Evolutionary conservation across 2,329 filamentous ascomycete species (phyloP), one percentile per base, ranked within the genome.

Genomic region (Zymoseptoria brevis): DNA sequence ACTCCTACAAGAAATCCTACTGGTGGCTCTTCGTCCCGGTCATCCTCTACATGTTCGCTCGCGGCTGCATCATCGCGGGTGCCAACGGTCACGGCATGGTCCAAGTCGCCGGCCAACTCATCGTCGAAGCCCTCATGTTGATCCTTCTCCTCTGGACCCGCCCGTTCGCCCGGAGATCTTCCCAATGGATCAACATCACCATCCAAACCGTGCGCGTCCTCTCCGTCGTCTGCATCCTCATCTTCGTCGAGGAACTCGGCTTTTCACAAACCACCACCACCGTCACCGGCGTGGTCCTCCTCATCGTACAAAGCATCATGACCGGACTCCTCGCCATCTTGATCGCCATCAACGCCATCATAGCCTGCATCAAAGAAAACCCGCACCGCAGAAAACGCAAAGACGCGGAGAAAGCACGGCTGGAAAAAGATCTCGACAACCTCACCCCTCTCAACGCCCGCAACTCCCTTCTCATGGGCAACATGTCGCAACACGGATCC

Each of bases 1-100:
- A 97, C 70, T 87, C 87, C 67, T 97, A 96, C 81, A 91, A 90
- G 78, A 90, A 89, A 75, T 85, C 87, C 67, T 96, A 93, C 79
- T 99, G 94, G 94, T 97, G 93, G 93, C 76, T 96, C 22, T 97
- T 99, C 72, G 82, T 97, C 13, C 94, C 94, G 0, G 80, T 83
- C 62, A 96, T 97, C 69, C 62, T 91, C 64, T 97, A 97, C 79
- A 88, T 92, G 79, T 91, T 96, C 71, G 87, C 85, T 71, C 94
- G 94, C 77, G 92, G 93, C 57, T 87, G 86, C 62, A 85, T 93
- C 59, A 86, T 97, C 65, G 93, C 93, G 13, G 89, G 85, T 29
- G 90, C 84, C 50, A 88, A 96, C 70, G 91, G 91, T 11, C 85
- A 96, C 71, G 94, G 92, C 54, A 82, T 96, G 74, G 76, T 83